These are phyloP conservation scores for Penicillium occitanis DNA, from an alignment of 2,329 filamentous ascomycete genomes.

Conservation along the genomic window DNA sequence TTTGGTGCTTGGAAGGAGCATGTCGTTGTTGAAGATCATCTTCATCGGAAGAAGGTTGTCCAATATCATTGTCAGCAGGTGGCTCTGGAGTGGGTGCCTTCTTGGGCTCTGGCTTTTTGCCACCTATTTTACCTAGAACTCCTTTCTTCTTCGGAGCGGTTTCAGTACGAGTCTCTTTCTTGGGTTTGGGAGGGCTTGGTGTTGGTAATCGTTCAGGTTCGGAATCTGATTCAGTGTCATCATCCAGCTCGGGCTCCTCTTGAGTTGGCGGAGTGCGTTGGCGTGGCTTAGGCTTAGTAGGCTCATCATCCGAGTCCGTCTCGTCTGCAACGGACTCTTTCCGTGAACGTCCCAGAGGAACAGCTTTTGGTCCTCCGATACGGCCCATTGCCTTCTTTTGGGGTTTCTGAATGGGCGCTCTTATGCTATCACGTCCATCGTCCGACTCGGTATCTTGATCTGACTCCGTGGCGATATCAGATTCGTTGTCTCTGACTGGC, in stretches of 20 bases:
- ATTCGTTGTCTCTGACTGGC: not conserved
- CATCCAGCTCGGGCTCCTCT: not conserved
- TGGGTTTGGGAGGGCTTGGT: not conserved
- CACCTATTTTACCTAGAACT: constrained; percentile 28
- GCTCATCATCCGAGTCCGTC: constrained; percentile 21
- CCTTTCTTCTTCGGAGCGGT: constrained; percentile 12
- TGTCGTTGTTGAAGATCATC: constrained; percentile 1
- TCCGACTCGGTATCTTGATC: constrained; percentile 9
- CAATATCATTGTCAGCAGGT: not conserved
- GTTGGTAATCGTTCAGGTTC: not conserved
- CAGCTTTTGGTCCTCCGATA: constrained; percentile 21
- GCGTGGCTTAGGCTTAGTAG: constrained; percentile 2
- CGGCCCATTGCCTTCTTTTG: constrained; percentile 23
- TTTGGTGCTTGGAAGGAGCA: constrained; percentile 18
- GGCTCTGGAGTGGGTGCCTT: constrained; percentile 5
- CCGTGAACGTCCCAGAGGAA: constrained; percentile 2
- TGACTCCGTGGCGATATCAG: constrained; percentile 14
- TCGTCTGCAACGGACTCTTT: constrained; percentile 14
- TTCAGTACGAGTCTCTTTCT: not conserved
- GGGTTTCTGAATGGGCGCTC: constrained; percentile 6
- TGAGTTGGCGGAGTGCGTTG: not conserved
- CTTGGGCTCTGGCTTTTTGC: constrained; percentile 21
- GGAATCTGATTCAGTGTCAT: not conserved
- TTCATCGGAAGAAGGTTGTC: not conserved
- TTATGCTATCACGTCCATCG: not conserved